Evolutionary conservation across 208 protist species (phyloP).

Genomic region (Balamuthia mandrillaris): DNA sequence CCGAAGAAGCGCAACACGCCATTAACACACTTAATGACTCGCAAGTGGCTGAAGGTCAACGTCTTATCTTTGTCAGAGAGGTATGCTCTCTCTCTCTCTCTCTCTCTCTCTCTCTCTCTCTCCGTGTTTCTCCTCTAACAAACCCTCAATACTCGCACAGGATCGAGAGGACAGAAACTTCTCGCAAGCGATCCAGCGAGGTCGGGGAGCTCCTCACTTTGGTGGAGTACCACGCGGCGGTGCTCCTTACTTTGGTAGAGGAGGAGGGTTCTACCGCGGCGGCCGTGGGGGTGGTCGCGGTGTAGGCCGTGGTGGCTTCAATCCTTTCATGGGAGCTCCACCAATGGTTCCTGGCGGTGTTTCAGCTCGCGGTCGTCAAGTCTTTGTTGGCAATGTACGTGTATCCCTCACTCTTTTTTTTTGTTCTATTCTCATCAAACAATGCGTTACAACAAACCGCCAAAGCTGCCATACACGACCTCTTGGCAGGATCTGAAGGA

Average conservation of each 20-base stretch:
- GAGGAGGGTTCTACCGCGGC: neutral
- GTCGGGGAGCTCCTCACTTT: too few species aligned
- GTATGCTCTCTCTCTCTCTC: neutral
- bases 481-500: conserved; percentile 34
- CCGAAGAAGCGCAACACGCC: conserved; percentile 6
- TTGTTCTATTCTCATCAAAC: neutral
- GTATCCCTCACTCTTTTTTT: neutral
- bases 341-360: neutral
- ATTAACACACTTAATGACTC: conserved; percentile 13
- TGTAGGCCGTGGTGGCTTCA: neutral
- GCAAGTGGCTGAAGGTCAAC: neutral
- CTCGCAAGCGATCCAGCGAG: too few species aligned
- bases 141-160: neutral
- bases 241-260: neutral
- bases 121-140: neutral
- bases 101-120: neutral
- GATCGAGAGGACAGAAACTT: too few species aligned
- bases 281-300: neutral
- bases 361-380: neutral
- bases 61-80: conserved; percentile 27
- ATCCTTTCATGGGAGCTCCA: neutral
- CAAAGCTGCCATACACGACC: neutral
- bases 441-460: neutral
- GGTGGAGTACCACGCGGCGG: neutral
- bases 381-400: conserved; percentile 6